A percentile compares a stretch with the other conserved stretches of the same genome.
These are phyloP conservation scores for Pholiota conissans DNA, from an alignment of 768 basidiomycete genomes.

Conservation along the genomic window DNA sequence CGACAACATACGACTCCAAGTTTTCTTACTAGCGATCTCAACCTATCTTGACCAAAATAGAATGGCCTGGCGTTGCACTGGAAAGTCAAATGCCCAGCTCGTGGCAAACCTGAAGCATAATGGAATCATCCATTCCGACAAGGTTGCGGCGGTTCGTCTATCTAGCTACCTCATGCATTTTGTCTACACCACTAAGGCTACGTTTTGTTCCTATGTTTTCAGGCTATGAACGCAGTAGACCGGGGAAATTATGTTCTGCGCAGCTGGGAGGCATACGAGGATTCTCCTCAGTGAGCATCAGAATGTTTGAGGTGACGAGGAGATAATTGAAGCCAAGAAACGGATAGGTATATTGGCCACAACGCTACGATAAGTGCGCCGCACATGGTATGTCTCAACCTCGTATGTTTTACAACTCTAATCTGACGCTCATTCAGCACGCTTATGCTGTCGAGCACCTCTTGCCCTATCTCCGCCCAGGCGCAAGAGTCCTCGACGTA, in stretches of 20 bases:
- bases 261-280: slow-evolving; percentile 62
- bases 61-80: slow-evolving; percentile 89
- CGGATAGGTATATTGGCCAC: slow-evolving; percentile 65
- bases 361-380: slow-evolving; percentile 95
- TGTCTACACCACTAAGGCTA: not conserved
- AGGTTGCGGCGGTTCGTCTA: slow-evolving; percentile 51
- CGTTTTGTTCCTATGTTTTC: not conserved
- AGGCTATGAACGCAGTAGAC: slow-evolving; percentile 75
- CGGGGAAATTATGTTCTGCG: slow-evolving; percentile 64
- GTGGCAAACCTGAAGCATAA: slow-evolving; percentile 60
- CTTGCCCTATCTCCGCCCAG: slow-evolving; percentile 67
- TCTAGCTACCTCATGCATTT: too few relatives aligned
- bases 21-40: not conserved
- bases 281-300: slow-evolving; percentile 53
- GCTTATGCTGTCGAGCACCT: slow-evolving; percentile 84
- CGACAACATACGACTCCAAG: not conserved
- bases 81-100: slow-evolving; percentile 70
- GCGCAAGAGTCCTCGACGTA: slow-evolving; percentile 81
- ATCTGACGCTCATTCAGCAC: slow-evolving; percentile 46
- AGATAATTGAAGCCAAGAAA: not conserved
- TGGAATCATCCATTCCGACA: slow-evolving; percentile 56
- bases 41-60: not conserved
- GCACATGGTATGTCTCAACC: slow-evolving; percentile 71
- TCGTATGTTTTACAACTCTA: not conserved
- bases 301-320: not conserved